These are phyloP conservation scores for Populus alba DNA, from an alignment of 345 rosid species.

Conservation along the genomic window DNA sequence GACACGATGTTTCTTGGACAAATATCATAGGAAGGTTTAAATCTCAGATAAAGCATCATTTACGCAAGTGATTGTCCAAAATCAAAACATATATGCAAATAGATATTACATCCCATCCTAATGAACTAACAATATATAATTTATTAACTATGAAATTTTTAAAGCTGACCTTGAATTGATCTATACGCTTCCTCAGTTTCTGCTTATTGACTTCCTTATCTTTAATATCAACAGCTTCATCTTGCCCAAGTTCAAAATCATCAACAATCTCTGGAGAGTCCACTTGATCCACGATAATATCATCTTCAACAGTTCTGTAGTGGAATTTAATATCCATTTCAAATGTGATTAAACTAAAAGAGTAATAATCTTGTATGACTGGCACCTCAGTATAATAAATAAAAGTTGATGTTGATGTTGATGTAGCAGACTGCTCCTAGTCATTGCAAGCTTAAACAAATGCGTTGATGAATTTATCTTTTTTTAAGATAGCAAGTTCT, in stretches of 20 bases:
- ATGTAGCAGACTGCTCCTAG: background rate
- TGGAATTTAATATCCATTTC: constrained; percentile 1
- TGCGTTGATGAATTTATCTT: background rate
- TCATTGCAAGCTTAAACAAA: background rate
- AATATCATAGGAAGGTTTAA: background rate
- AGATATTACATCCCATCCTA: background rate
- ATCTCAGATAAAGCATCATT: background rate
- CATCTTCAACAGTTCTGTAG: constrained; percentile 80
- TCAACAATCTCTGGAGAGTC: constrained; percentile 81
- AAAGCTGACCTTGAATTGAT: constrained; percentile 65
- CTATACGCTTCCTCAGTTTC: constrained; percentile 65
- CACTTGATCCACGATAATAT: constrained; percentile 72
- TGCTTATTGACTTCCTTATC: constrained; percentile 84
- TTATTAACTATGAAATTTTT: background rate
- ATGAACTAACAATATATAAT: background rate
- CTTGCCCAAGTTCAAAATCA: constrained; percentile 88
- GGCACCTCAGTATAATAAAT: background rate
- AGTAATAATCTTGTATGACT: background rate
- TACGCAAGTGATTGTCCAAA: background rate
- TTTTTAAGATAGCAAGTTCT: background rate
- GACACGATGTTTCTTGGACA: background rate
- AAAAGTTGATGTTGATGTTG: background rate
- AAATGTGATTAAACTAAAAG: background rate
- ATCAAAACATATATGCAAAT: background rate
- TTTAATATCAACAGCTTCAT: constrained; percentile 78